Evolutionary conservation across 176 grass and related monocot genomes (phyloP).

Genomic region (Ananas comosus): DNA sequence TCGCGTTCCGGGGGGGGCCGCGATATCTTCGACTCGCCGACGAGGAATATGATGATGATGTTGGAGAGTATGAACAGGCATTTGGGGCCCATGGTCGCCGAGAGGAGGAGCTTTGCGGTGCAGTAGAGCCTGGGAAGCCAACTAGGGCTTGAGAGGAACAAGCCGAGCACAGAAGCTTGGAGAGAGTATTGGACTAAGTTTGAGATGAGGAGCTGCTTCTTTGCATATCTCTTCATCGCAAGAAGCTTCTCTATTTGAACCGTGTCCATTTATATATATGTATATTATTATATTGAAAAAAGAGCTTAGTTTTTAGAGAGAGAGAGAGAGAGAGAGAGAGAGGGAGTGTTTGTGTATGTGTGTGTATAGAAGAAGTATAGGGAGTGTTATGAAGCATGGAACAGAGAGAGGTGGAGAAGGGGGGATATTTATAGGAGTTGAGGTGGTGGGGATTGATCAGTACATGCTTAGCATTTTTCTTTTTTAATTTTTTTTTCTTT

Average conservation of each 20-base stretch:
- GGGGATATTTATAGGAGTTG: not conserved
- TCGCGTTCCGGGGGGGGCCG: not conserved
- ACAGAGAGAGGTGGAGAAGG: not conserved
- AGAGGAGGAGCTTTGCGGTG: constrained; percentile 27
- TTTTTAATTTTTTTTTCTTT: no score
- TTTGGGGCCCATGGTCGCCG: constrained; percentile 22
- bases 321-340: no score
- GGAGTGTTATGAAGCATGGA: not conserved
- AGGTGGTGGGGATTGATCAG: not conserved
- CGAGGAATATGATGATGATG: constrained; percentile 62
- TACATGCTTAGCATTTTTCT: not conserved
- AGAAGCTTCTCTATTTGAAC: constrained; percentile 5
- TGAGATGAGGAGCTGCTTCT: not conserved
- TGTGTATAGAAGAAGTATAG: no score
- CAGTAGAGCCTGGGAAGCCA: constrained; percentile 35
- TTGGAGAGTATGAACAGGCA: constrained; percentile 58
- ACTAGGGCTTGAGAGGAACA: constrained; percentile 26
- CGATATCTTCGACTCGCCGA: constrained; percentile 33
- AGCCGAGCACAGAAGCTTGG: constrained; percentile 22
- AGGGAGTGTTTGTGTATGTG: not conserved
- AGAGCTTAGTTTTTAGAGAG: no score
- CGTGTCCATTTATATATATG: not conserved
- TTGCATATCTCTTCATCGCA: constrained; percentile 9
- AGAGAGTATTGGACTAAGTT: not conserved
- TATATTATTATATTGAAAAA: no score